A percentile compares a stretch with the other conserved stretches of the same genome.
These are phyloP conservation scores for Phaffia tasmanica DNA, from an alignment of 768 basidiomycete genomes.

Conservation along the genomic window DNA sequence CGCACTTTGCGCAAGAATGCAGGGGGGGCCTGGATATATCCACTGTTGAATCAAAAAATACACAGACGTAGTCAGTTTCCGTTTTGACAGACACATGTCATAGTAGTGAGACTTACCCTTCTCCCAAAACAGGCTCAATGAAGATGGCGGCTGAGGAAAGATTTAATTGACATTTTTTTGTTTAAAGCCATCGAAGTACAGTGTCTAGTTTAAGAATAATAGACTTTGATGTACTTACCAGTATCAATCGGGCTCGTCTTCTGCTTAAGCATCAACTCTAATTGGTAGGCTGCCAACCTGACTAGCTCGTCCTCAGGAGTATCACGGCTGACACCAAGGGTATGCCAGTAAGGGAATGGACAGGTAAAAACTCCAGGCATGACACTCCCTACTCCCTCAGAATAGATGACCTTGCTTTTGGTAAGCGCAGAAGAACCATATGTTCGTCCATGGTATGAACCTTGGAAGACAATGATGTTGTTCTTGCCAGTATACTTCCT, in stretches of 20 bases:
- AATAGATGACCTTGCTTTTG: conserved; percentile 77
- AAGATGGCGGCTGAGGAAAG: conserved; percentile 61
- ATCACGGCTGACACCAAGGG: conserved; percentile 50
- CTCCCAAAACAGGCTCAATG: conserved; percentile 84
- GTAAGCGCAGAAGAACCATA: conserved; percentile 37
- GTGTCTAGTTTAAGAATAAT: neutral
- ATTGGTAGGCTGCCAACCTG: conserved; percentile 59
- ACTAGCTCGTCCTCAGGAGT: conserved; percentile 53
- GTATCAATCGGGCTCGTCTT: conserved; percentile 75
- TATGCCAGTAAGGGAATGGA: conserved; percentile 91
- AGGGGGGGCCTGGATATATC: conserved; percentile 77
- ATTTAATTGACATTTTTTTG: neutral
- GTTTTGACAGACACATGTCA: neutral
- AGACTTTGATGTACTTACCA: conserved; percentile 1
- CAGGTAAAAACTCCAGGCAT: conserved; percentile 49
- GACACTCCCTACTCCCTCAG: conserved; percentile 46
- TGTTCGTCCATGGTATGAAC: conserved; percentile 84
- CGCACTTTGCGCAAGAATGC: conserved; percentile 70
- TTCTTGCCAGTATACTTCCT: conserved; percentile 64
- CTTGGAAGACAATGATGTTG: conserved; percentile 87
- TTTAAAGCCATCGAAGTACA: neutral
- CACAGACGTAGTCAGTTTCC: neutral
- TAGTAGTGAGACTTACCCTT: conserved; percentile 46
- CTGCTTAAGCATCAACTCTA: conserved; percentile 66
- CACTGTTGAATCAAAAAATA: conserved; percentile 33